A percentile compares a stretch with the other conserved stretches of the same genome.
These are phyloP conservation scores for Cutaneotrichosporon cavernicola DNA, from an alignment of 1,284 basidiomycete species.

Conservation along the genomic window DNA sequence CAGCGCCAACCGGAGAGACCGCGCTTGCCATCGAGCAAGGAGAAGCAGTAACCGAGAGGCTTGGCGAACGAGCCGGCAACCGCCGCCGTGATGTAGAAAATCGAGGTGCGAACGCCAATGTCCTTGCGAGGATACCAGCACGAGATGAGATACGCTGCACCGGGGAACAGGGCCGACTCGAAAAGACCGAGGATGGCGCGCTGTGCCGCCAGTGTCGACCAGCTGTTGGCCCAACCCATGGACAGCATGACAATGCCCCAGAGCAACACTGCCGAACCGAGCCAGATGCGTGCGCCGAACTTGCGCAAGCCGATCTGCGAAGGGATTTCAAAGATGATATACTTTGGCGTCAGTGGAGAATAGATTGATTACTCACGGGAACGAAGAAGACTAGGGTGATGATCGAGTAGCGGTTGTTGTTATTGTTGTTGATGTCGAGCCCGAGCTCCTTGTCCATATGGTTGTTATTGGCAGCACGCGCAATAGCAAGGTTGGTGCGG, in stretches of 20 bases:
- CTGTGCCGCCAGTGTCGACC: constrained; percentile 28
- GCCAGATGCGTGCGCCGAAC: constrained; percentile 24
- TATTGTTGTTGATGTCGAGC: constrained; percentile 21
- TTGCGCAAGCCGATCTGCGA: constrained; percentile 31
- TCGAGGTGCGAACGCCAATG: constrained; percentile 45
- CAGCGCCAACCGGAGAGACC: constrained; percentile 15
- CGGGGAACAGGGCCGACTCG: constrained; percentile 49
- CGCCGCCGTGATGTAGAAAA: constrained; percentile 51
- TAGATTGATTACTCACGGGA: too few species aligned
- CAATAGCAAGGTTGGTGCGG: constrained; percentile 32
- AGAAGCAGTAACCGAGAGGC: constrained; percentile 19
- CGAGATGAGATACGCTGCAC: constrained; percentile 51
- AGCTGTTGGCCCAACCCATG: constrained; percentile 44
- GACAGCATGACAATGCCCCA: constrained; percentile 46
- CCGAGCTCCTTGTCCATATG: constrained; percentile 36
- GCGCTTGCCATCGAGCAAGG: constrained; percentile 14
- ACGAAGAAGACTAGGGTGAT: constrained; percentile 49
- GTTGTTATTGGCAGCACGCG: constrained; percentile 20
- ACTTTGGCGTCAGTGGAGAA: not conserved
- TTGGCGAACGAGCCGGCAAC: constrained; percentile 25
- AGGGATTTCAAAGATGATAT: constrained; percentile 8
- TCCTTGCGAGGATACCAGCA: constrained; percentile 55
- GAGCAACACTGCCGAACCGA: constrained; percentile 25
- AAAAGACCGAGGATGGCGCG: constrained; percentile 50
- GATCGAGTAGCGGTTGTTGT: constrained; percentile 45